Evolutionary conservation across 805 yeast species (phyloP).

Genomic region (Hanseniaspora clermontiae): DNA sequence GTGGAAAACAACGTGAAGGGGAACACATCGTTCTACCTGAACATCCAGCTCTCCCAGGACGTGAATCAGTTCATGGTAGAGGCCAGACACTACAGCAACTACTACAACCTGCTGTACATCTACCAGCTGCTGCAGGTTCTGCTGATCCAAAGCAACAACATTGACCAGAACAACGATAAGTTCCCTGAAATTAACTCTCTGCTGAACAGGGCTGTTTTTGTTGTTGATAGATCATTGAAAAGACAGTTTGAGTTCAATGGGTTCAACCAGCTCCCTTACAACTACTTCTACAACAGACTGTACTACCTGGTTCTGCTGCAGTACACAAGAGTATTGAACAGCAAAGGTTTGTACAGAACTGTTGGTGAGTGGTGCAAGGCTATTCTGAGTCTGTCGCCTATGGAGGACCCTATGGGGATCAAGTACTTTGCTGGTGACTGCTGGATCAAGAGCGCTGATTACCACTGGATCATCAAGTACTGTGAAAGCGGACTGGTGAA

Average conservation of each 20-base stretch:
- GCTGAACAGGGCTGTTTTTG: slow-evolving; percentile 64
- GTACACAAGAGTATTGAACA: slow-evolving; percentile 56
- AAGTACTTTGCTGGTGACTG: slow-evolving; percentile 73
- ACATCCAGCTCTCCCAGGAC: slow-evolving; percentile 63
- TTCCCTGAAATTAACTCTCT: slow-evolving; percentile 56
- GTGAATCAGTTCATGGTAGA: slow-evolving; percentile 49
- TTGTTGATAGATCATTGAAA: slow-evolving; percentile 62
- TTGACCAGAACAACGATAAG: slow-evolving; percentile 11
- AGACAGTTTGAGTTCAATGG: slow-evolving; percentile 45
- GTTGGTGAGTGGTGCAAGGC: slow-evolving; percentile 66
- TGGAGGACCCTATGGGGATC: slow-evolving; percentile 75
- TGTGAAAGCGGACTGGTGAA: slow-evolving; percentile 43
- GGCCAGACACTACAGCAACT: slow-evolving; percentile 6
- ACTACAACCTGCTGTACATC: slow-evolving; percentile 4
- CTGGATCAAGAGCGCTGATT: slow-evolving; percentile 53
- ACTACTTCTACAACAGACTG: slow-evolving; percentile 60
- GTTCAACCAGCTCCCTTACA: slow-evolving; percentile 59
- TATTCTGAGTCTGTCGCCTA: slow-evolving; percentile 55
- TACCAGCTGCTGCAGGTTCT: slow-evolving; percentile 9
- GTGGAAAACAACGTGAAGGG: slow-evolving; percentile 29
- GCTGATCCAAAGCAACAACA: slow-evolving; percentile 2
- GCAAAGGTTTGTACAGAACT: slow-evolving; percentile 63
- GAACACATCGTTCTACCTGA: slow-evolving; percentile 43
- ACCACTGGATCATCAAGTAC: slow-evolving; percentile 46
- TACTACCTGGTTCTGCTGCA: slow-evolving; percentile 63